Conservation (phyloP, 495 filamentous ascomycete genomes). For the Rostrohypoxylon terebratum region DNA sequence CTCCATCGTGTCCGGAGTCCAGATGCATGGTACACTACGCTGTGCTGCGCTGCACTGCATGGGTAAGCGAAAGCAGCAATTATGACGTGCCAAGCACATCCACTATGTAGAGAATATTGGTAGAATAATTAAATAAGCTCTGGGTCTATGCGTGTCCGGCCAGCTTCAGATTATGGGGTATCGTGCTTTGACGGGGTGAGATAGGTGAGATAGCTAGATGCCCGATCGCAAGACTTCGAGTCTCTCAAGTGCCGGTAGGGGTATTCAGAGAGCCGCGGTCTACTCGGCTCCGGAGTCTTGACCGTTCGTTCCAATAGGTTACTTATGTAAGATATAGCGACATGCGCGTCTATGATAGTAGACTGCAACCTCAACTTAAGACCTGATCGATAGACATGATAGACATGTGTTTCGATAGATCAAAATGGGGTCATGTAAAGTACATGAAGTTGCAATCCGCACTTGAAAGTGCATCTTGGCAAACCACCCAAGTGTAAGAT, state of each 20-base stretch:
- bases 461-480: neutral
- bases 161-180: conserved; percentile 6
- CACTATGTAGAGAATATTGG: conserved; percentile 27
- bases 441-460: neutral
- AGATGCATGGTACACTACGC: conserved; percentile 26
- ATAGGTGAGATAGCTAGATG: neutral
- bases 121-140: conserved; percentile 33
- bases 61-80: conserved; percentile 20
- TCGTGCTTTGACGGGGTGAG: neutral
- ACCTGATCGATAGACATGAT: neutral
- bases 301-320: neutral
- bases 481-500: neutral
- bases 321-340: neutral
- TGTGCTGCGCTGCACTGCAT: conserved; percentile 13
- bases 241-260: neutral
- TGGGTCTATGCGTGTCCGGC: conserved; percentile 16
- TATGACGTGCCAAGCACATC: conserved; percentile 39
- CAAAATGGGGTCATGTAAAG: neutral
- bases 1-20: conserved; percentile 11
- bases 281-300: neutral
- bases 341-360: neutral
- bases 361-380: neutral
- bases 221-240: conserved; percentile 6
- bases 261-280: neutral
- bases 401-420: conserved; percentile 9